These are phyloP conservation scores for Colletotrichum tofieldiae DNA, from an alignment of 2,329 filamentous ascomycete species.

Conservation along the genomic window DNA sequence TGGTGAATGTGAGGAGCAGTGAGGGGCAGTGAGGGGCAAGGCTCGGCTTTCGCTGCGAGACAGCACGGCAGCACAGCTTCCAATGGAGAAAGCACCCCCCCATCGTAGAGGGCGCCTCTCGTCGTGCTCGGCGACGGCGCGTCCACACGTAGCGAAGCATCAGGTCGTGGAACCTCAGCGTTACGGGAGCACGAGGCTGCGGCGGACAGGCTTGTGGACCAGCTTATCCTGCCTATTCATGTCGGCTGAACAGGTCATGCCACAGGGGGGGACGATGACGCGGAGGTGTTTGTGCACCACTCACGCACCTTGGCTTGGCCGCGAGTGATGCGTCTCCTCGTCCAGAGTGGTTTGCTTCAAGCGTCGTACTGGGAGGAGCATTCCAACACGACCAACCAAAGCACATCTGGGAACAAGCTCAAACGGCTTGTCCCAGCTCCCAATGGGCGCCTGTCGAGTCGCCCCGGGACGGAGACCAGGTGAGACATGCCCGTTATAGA, in stretches of 20 bases:
- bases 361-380: not conserved
- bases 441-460: not conserved
- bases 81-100: not conserved
- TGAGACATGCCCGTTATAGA: slow-evolving; percentile 39
- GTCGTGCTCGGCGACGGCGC: not conserved
- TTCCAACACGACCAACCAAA: not conserved
- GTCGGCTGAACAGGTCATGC: not conserved
- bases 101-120: too few species aligned
- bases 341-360: not conserved
- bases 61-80: not conserved
- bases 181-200: not conserved
- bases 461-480: not conserved
- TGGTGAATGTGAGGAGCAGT: not conserved
- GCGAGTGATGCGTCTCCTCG: not conserved
- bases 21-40: slow-evolving; percentile 11
- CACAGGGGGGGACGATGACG: not conserved
- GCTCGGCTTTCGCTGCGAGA: slow-evolving; percentile 9
- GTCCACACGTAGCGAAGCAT: not conserved
- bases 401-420: not conserved
- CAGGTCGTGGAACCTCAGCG: not conserved
- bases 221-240: not conserved
- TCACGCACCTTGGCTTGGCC: not conserved
- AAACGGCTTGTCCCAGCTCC: not conserved
- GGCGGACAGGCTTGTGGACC: not conserved
- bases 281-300: too few species aligned